These are phyloP conservation scores for Claviceps capensis DNA, from an alignment of 2,329 filamentous ascomycete species.

Conservation along the genomic window DNA sequence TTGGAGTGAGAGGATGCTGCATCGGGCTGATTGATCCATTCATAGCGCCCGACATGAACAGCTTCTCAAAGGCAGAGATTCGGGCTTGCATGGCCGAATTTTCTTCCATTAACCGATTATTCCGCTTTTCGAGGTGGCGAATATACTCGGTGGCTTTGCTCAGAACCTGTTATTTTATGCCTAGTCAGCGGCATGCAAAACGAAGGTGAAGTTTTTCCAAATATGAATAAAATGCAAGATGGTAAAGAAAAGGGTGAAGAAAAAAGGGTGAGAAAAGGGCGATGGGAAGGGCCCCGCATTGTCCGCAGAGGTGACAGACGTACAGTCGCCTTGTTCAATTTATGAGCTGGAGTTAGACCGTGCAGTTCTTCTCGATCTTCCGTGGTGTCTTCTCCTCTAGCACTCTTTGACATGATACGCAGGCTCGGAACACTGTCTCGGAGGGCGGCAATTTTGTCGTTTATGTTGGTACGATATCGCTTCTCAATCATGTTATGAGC, in stretches of 20 bases:
- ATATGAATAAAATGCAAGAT: no score
- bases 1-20: conserved; percentile 39
- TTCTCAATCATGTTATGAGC: conserved; percentile 99
- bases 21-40: conserved; percentile 42
- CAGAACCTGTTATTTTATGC: conserved; percentile 41
- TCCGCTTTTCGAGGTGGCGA: conserved; percentile 80
- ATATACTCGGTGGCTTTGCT: conserved; percentile 97
- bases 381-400: conserved; percentile 51
- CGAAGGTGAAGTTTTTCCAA: not conserved
- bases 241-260: not conserved
- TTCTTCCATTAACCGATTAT: conserved; percentile 69
- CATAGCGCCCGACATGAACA: conserved; percentile 67
- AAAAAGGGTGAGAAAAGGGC: not conserved
- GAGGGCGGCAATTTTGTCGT: conserved; percentile 90
- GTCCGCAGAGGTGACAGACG: conserved; percentile 4
- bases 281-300: not conserved
- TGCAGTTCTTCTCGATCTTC: conserved; percentile 63
- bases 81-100: conserved; percentile 66
- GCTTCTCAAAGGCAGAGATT: conserved; percentile 61
- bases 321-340: conserved; percentile 93
- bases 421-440: conserved; percentile 86
- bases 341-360: conserved; percentile 75
- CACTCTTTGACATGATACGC: conserved; percentile 66
- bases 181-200: not conserved
- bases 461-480: conserved; percentile 87